Base-by-base conservation (phyloP, 345 rosid species). In the Viola odorata region DNA sequence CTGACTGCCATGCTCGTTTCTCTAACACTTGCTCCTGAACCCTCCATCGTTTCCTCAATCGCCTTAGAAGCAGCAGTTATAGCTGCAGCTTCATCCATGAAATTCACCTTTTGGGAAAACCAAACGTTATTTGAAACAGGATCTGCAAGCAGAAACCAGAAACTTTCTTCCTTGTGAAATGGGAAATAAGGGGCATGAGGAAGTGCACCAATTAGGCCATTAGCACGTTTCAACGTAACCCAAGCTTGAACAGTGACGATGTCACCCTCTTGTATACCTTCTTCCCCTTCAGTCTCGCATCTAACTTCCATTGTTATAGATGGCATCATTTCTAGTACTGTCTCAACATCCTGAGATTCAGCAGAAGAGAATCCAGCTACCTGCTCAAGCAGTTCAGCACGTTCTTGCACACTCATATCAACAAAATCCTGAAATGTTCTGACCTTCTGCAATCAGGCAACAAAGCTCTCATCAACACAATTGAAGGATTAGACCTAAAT, bases 211-310 rank as follows among this genome's bases (percentile, higher is more conserved):
- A 82, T 70, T 6, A 94, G 79, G 69, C 97, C 97, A 62, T 85
- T 90, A 45, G 75, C 80, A 38, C 96, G 92, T 69, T 80, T 78
- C 37, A 94, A 88, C 14, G 86, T 81, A 41, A 90, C 77, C 97
- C 97, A 90, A 56, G 96, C 95, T 69, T 94, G 91, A 63, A 88
- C 38, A 12, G 97, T 88, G 41, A 91, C 92, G 3, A 84, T 69
- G 48, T 94, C 97, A 13, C 95, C 99, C 81, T 94, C 99, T 70
- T 91, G 97, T 45, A 94, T 82, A 39, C 97, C 96, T 62, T 94
- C 97, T 75, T 94, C 99, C 45, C 97, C 99, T 66, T 91, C 97
- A 15, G 99, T 94, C 80, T 90, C 96, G n/a, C 92, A 94, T 56
- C 81, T 85, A 63, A 84, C 84, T 63, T 88, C 97, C 8, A 91